Evolutionary conservation across 495 filamentous ascomycete genomes (phyloP), one percentile per base, ranked within the genome.

Genomic region (Penicillium steckii): DNA sequence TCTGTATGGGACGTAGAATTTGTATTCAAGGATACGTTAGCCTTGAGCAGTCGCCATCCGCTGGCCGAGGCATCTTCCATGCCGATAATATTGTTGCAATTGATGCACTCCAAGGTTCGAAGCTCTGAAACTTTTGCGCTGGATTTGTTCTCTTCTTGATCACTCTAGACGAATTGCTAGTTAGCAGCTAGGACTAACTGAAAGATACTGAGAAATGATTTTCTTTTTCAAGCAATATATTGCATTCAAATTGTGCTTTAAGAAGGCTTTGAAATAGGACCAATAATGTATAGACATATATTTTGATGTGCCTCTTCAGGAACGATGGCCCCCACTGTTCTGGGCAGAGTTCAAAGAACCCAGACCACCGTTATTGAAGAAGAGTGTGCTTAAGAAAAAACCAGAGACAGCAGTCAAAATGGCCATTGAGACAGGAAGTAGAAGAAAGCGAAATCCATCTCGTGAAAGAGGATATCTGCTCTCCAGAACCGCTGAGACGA

Each of bases 251-350:
- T 41, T 41, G 17, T 12, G 21, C 8, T 41, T 17, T 12, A 15
- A 37, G 15, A 37, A 8, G 4, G 21, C 8, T 41, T 17, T 12
- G 33, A 37, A 15, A 37, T 37, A 17, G 18, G 13, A 13, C 33
- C 33, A 37, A n/a, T 4, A 48, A 17, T 18, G 15, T 37, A 37
- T 18, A 37, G 33, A 37, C 33, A 37, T 37, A 18, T 4, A 8
- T 13, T 37, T 25, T 17, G 8, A 85, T 88, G 79, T 88, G 63
- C 79, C 83, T 85, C 62, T 24, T 50, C 61, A 58, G 69, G 71
- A 70, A 59, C 57, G 59, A 62, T 69, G 77, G 77, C 29, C 77
- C 78, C 77, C 79, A 72, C 67, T 48, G 55, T 67, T 77, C 78
- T 79, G 65, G 64, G 66, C 60, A 72, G 73, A 65, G 67, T 59